These are phyloP conservation scores for Fusarium sp. DNA, from an alignment of 2,329 filamentous ascomycete species.

Conservation along the genomic window DNA sequence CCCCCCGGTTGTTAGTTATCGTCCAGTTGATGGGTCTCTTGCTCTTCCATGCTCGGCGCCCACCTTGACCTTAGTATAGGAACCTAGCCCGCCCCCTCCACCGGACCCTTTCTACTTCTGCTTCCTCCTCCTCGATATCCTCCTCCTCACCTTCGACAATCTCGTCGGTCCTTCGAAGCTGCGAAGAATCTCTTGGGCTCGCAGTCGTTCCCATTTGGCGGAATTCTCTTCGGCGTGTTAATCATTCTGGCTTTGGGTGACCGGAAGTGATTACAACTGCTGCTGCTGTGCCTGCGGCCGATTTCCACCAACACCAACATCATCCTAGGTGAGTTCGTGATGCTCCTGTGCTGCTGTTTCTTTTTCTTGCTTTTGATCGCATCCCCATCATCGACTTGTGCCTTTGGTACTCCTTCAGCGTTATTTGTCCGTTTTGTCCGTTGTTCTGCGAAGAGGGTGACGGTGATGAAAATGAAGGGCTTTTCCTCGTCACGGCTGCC, in stretches of 20 bases:
- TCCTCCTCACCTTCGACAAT: slow-evolving; percentile 40
- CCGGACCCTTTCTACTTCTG: slow-evolving; percentile 43
- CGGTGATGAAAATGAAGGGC: slow-evolving; percentile 27
- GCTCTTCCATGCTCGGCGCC: slow-evolving; percentile 23
- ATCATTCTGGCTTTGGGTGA: slow-evolving; percentile 28
- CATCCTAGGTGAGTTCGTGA: slow-evolving; percentile 45
- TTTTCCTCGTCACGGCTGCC: slow-evolving; percentile 28
- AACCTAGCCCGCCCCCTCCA: slow-evolving; percentile 46
- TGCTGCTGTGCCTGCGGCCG: slow-evolving; percentile 39
- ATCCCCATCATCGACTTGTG: slow-evolving; percentile 11
- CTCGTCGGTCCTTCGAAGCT: slow-evolving; percentile 39
- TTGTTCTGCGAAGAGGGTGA: slow-evolving; percentile 25
- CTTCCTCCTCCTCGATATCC: slow-evolving; percentile 33
- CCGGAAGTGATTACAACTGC: slow-evolving; percentile 25
- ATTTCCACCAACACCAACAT: slow-evolving; percentile 27
- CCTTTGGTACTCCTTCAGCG: slow-evolving; percentile 6
- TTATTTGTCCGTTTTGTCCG: slow-evolving; percentile 16
- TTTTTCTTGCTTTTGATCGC: slow-evolving; percentile 17
- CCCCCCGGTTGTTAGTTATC: slow-evolving; percentile 36
- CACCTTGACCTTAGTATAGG: slow-evolving; percentile 42
- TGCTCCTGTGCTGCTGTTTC: slow-evolving; percentile 25
- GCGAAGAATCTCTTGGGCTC: slow-evolving; percentile 43
- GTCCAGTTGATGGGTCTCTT: slow-evolving; percentile 34
- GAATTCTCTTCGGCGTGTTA: slow-evolving; percentile 26
- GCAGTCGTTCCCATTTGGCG: slow-evolving; percentile 33